Evolutionary conservation across 768 basidiomycete species (phyloP), one percentile per base, ranked within the genome.

Genomic region (Tephrocybe sp.): DNA sequence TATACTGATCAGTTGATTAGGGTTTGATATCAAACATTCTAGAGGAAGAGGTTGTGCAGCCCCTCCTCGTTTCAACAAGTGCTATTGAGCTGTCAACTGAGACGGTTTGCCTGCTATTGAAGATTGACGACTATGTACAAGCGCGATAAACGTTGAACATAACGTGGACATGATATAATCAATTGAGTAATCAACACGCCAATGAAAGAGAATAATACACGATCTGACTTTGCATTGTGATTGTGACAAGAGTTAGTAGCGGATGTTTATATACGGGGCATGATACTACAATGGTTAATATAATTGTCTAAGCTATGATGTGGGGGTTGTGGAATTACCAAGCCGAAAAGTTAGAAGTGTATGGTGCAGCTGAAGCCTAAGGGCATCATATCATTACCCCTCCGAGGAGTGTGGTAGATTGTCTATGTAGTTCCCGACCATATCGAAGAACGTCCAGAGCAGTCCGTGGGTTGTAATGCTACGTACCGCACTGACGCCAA

Each of bases 31-130:
- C 92, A 21, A 97, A 99, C 71, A 98, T 99, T 55, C 64, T 96
- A 26, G 96, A 98, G 66, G 97, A 99, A 68, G 92, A 97, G 55
- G 97, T 98, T 13, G 87, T 98, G 4, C 97, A 98, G 67, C 97
- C 95, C 26, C 73, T 99, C 50, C 73, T 98, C 40, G 97, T 99
- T 13, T 87, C 90, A 15, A 98, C 97, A 22, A 95, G 92, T 57
- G 97, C 97, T 9, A 75, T 98, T 47, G 96, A 99, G 70, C 77
- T 98, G 43, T 76, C 97, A 19, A 97, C 96, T 9, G 97, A 99
- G 73, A 98, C 97, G 1, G 96, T 98, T n/a, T 92, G 94, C 57
- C 70, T 99, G 60, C 69, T 99, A 63, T 69, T 99, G 65, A 92
- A 97, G 73, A 98, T 99, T 12, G 96, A 98, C 65, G 96, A 93